These are phyloP conservation scores for Pythium chondricola DNA, from an alignment of 352 stramenopile genomes.

Conservation along the genomic window DNA sequence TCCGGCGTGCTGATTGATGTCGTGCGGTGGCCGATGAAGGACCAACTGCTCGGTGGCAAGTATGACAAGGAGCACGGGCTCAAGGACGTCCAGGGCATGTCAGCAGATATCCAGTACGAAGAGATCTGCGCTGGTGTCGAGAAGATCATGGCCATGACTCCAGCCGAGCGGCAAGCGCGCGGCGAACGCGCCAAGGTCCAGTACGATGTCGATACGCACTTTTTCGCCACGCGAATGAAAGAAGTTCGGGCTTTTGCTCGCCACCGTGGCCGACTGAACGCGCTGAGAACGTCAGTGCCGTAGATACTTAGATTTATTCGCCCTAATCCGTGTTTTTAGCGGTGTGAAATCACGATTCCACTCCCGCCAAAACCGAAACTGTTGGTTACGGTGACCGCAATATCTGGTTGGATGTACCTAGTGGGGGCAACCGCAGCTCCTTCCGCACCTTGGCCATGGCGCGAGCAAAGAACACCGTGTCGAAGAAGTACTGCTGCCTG, in stretches of 20 bases:
- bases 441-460: too few species aligned
- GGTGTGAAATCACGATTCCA: too few species aligned
- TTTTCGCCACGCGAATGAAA: conserved; percentile 56
- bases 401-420: not conserved
- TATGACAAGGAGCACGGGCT: conserved; percentile 51
- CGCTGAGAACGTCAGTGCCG: too few species aligned
- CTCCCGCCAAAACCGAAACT: too few species aligned
- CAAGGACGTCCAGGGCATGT: conserved; percentile 35
- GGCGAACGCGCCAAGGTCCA: conserved; percentile 36
- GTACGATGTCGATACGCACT: conserved; percentile 61
- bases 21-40: conserved; percentile 22
- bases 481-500: conserved; percentile 52
- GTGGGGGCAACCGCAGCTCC: conserved; percentile 30
- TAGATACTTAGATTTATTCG: too few species aligned
- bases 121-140: conserved; percentile 50
- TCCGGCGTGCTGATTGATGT: conserved; percentile 39
- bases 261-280: too few species aligned
- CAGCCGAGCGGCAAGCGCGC: conserved; percentile 33
- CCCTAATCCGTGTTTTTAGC: too few species aligned
- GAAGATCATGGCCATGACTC: conserved; percentile 40
- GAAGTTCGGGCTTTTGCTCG: conserved; percentile 28
- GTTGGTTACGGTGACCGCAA: too few species aligned
- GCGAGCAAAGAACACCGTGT: conserved; percentile 69
- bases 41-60: conserved; percentile 41
- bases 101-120: conserved; percentile 25